Evolutionary conservation across 164 flowering plant species (phyloP).

Genomic region (Pachysandra terminalis): DNA sequence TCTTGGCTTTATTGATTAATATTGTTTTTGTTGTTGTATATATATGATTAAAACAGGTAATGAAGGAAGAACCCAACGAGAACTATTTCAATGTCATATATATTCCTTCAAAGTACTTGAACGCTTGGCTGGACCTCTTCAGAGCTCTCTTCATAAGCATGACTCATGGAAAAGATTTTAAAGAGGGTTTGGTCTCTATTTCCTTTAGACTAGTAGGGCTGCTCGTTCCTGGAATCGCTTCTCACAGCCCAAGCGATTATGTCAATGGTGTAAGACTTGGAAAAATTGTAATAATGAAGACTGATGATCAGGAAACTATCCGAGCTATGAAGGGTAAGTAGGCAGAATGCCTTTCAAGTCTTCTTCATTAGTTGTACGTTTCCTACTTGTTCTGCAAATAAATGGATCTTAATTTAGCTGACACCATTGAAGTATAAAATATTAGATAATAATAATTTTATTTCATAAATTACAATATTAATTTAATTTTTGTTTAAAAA

Average conservation of each 20-base stretch:
- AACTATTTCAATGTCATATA: constrained; percentile 38
- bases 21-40: neutral
- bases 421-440: no score
- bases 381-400: no score
- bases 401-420: no score
- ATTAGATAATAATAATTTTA: no score
- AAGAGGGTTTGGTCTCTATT: constrained; percentile 12
- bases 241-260: constrained; percentile 28
- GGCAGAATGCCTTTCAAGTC: no score
- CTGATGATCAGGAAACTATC: neutral
- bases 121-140: constrained; percentile 26
- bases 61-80: constrained; percentile 49
- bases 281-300: neutral
- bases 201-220: constrained; percentile 14
- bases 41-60: constrained; percentile 21
- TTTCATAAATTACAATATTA: no score
- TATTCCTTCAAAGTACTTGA: constrained; percentile 21
- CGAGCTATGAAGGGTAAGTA: neutral
- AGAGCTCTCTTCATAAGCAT: constrained; percentile 15
- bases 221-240: constrained; percentile 15
- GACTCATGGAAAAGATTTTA: constrained; percentile 13
- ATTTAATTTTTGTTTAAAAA: no score
- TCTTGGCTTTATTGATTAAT: neutral
- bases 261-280: constrained; percentile 7
- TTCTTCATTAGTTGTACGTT: no score